phyloP scores from a whole-genome alignment of 2,329 filamentous ascomycete genomes.

The Mariannaea sp. region DNA sequence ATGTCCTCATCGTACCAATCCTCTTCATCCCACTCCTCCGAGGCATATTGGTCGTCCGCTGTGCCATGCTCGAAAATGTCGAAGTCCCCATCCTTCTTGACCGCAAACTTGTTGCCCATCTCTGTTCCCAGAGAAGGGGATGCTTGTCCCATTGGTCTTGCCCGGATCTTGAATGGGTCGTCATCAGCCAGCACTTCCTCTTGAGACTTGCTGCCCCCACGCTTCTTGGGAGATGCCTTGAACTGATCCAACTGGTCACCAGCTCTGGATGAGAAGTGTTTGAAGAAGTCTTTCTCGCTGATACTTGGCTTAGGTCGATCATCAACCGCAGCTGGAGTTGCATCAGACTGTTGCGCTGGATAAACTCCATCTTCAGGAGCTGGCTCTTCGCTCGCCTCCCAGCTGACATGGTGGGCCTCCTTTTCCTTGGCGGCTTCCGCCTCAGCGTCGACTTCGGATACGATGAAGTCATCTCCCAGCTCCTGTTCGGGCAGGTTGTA shows the following conservation, averaged over 20 bases:
- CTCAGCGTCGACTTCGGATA: constrained; percentile 16
- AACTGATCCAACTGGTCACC: constrained; percentile 13
- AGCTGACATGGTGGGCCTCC: neutral
- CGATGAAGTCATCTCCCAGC: constrained; percentile 32
- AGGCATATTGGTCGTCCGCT: neutral
- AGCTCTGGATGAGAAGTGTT: constrained; percentile 10
- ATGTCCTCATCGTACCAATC: constrained; percentile 13
- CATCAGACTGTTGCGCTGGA: neutral
- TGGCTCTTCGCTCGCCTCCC: neutral
- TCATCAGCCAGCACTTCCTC: neutral
- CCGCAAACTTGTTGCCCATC: neutral
- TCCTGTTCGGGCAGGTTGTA: constrained; percentile 36
- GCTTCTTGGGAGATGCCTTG: constrained; percentile 6
- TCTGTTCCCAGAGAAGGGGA: neutral
- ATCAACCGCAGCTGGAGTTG: neutral
- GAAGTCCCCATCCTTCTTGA: neutral
- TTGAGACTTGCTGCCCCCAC: neutral
- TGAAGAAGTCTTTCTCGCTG: constrained; percentile 10
- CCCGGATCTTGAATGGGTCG: constrained; percentile 8
- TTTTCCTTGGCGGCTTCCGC: neutral
- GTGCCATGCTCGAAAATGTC: neutral
- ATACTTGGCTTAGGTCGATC: neutral
- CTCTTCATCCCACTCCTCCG: constrained; percentile 12
- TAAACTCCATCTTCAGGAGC: neutral
- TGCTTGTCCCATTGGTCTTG: neutral